Conservation (phyloP, 768 basidiomycete genomes). For the Mycena rosella region DNA sequence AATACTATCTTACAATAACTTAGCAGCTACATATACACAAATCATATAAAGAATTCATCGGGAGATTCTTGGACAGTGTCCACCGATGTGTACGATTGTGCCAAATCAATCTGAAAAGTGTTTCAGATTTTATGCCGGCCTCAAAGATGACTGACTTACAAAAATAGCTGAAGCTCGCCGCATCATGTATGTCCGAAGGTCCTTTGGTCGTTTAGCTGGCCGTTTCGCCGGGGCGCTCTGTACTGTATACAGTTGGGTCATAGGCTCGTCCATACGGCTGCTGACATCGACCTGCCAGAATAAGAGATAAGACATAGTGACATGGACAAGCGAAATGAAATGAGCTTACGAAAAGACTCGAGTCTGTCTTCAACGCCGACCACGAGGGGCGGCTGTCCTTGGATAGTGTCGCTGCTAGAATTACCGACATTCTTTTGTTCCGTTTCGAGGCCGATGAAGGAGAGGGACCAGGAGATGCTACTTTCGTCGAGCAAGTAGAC, state of each 20-base stretch:
- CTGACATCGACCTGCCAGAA: conserved; percentile 35
- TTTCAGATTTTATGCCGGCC: not conserved
- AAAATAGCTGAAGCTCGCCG: conserved; percentile 31
- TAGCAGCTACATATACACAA: conserved; percentile 15
- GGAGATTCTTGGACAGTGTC: conserved; percentile 29
- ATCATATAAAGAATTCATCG: conserved; percentile 29
- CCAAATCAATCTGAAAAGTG: conserved; percentile 23
- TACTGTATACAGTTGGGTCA: conserved; percentile 20
- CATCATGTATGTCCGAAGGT: conserved; percentile 33
- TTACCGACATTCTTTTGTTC: conserved; percentile 31
- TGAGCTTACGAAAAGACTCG: conserved; percentile 35
- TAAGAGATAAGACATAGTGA: not conserved
- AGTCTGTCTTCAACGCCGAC: conserved; percentile 37
- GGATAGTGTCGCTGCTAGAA: conserved; percentile 36
- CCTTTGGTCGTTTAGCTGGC: conserved; percentile 19
- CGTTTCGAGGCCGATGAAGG: conserved; percentile 9
- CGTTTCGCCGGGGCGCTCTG: not conserved
- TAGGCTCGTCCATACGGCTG: conserved; percentile 32
- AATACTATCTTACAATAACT: conserved; percentile 23
- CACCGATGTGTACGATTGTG: conserved; percentile 25
- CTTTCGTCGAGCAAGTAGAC: conserved; percentile 34
- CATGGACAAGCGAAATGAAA: not conserved
- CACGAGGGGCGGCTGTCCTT: conserved; percentile 25
- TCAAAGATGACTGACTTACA: conserved; percentile 5
- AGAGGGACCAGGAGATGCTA: conserved; percentile 20